A percentile compares a stretch with the other conserved stretches of the same genome.
Conservation (phyloP, 2,329 filamentous ascomycete species). For the Microdochium trichocladiopsis region DNA sequence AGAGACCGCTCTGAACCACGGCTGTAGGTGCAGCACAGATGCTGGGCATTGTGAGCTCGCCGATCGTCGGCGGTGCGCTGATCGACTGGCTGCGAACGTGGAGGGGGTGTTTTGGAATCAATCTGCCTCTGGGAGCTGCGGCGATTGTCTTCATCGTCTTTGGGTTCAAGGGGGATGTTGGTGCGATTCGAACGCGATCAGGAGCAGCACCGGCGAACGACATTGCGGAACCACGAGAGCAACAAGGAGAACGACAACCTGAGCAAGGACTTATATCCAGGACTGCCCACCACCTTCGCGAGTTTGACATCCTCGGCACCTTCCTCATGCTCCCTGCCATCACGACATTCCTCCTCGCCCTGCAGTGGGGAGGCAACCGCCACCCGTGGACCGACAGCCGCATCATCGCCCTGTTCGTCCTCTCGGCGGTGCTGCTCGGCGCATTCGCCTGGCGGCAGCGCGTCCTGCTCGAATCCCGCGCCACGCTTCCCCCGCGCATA, state of each 20-base stretch:
- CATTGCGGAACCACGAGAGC: constrained; percentile 12
- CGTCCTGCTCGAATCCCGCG: constrained; percentile 27
- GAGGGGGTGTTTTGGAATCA: constrained; percentile 36
- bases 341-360: constrained; percentile 37
- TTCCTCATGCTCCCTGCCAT: constrained; percentile 33
- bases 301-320: constrained; percentile 28
- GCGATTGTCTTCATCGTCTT: constrained; percentile 20
- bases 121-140: constrained; percentile 29
- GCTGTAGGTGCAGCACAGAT: constrained; percentile 23
- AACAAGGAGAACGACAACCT: constrained; percentile 6
- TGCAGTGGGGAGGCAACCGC: constrained; percentile 36
- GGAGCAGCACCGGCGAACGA: too few relatives aligned
- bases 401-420: constrained; percentile 30
- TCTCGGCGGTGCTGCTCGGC: constrained; percentile 11
- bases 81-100: constrained; percentile 27
- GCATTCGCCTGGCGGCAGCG: constrained; percentile 21
- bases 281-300: constrained; percentile 3
- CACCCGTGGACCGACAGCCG: constrained; percentile 34
- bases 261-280: neutral
- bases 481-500: constrained; percentile 34
- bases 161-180: neutral
- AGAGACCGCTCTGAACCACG: constrained; percentile 22
- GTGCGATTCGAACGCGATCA: constrained; percentile 4
- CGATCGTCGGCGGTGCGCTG: constrained; percentile 27
- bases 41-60: constrained; percentile 23